Conservation (phyloP, 2,329 filamentous ascomycete species). For the Coniochaeta pulveracea region DNA sequence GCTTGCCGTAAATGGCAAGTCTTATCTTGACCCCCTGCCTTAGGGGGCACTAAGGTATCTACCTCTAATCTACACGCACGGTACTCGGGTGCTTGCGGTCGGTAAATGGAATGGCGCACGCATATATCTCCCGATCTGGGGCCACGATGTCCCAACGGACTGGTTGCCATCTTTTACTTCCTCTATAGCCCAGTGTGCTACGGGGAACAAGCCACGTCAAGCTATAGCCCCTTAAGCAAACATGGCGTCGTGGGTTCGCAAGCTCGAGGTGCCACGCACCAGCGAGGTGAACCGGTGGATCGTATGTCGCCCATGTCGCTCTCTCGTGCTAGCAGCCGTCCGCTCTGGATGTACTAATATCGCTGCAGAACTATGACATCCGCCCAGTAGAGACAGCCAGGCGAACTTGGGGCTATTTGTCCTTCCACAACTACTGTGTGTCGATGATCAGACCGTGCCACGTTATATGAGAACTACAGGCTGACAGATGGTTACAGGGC, state of each 20-base stretch:
- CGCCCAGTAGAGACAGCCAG: conserved; percentile 30
- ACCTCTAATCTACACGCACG: too few species aligned
- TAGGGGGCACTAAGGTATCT: too few species aligned
- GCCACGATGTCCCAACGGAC: neutral
- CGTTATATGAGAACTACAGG: neutral
- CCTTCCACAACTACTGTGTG: conserved; percentile 32
- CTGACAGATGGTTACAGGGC: conserved; percentile 18
- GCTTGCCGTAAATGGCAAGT: too few species aligned
- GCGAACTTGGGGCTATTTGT: conserved; percentile 29
- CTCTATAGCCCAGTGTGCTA: neutral
- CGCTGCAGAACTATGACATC: conserved; percentile 36
- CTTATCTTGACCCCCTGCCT: too few species aligned
- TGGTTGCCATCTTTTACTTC: neutral
- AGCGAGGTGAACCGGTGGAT: conserved; percentile 5
- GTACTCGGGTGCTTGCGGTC: too few species aligned
- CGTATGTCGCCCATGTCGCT: neutral
- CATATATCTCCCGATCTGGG: neutral
- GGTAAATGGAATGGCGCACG: neutral
- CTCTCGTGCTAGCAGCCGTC: neutral
- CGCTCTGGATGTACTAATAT: too few species aligned
- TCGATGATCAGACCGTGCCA: neutral
- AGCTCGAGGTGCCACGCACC: conserved; percentile 5
- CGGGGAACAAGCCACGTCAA: neutral
- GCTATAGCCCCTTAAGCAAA: neutral
- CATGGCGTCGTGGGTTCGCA: conserved; percentile 2